A percentile compares a stretch with the other conserved stretches of the same genome.
phyloP scores from a whole-genome alignment of 805 yeast genomes.

The Yarrowia sp. region DNA sequence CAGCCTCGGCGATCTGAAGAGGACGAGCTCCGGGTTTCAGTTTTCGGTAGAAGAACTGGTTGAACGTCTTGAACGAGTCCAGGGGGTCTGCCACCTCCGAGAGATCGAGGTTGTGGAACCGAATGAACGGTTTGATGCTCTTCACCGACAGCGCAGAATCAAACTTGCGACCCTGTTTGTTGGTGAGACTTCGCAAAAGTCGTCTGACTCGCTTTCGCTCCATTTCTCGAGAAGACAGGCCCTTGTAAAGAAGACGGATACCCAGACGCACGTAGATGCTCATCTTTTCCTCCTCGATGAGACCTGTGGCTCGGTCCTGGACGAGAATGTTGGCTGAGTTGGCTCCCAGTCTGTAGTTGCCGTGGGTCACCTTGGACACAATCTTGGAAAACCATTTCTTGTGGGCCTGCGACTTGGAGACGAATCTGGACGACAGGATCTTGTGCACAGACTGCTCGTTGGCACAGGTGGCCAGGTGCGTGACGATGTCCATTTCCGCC shows the following conservation, averaged over 20 bases:
- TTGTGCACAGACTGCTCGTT: conserved; percentile 73
- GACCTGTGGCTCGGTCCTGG: conserved; percentile 88
- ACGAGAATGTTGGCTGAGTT: conserved; percentile 94
- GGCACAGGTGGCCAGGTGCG: conserved; percentile 87
- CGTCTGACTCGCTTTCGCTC: conserved; percentile 64
- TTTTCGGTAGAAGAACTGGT: conserved; percentile 86
- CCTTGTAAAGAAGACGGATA: conserved; percentile 80
- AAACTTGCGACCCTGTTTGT: conserved; percentile 84
- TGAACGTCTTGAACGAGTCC: conserved; percentile 68
- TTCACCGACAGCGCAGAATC: conserved; percentile 71
- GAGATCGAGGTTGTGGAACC: conserved; percentile 81
- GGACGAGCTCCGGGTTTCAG: conserved; percentile 75
- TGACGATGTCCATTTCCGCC: conserved; percentile 72
- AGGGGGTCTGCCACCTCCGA: conserved; percentile 67
- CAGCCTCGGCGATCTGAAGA: conserved; percentile 62
- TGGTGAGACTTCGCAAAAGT: conserved; percentile 68
- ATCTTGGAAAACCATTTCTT: conserved; percentile 88
- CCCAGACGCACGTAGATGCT: conserved; percentile 87
- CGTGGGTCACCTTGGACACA: conserved; percentile 83
- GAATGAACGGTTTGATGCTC: conserved; percentile 77
- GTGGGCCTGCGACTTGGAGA: conserved; percentile 80
- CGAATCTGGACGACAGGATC: conserved; percentile 69
- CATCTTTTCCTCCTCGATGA: conserved; percentile 92
- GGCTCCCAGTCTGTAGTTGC: conserved; percentile 82
- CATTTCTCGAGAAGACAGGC: conserved; percentile 61